Percentiles rank a stretch among this genome's conserved stretches.
These are phyloP conservation scores for Podaxis sp. DNA, from an alignment of 768 basidiomycete species.

Conservation along the genomic window DNA sequence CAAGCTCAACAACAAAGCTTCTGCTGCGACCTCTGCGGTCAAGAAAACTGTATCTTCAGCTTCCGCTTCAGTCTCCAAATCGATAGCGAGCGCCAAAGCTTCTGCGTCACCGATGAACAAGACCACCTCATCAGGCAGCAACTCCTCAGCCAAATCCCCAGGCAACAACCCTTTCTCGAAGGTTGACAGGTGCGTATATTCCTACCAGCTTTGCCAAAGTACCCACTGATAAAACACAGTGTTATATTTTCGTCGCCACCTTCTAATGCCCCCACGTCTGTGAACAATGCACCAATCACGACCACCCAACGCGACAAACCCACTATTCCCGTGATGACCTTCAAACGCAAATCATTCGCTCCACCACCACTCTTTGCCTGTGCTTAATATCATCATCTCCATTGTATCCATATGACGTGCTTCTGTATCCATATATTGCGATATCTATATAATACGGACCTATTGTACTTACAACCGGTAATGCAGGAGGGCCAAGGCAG, in stretches of 20 bases:
- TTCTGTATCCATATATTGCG: constrained; percentile 22
- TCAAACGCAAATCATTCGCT: constrained; percentile 47
- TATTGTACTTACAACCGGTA: constrained; percentile 22
- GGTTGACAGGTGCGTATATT: constrained; percentile 63
- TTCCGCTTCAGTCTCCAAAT: constrained; percentile 28
- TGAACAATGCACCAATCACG: constrained; percentile 16
- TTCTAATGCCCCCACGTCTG: constrained; percentile 18
- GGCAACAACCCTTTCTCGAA: constrained; percentile 40
- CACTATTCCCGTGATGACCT: constrained; percentile 38
- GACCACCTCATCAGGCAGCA: constrained; percentile 15
- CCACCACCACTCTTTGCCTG: constrained; percentile 68
- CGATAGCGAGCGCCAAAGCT: constrained; percentile 27
- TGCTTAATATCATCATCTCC: constrained; percentile 48
- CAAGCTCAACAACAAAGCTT: constrained; percentile 37
- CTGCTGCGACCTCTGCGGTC: constrained; percentile 30
- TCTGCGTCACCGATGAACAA: constrained; percentile 21
- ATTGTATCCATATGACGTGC: constrained; percentile 24
- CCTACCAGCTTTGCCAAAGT: constrained; percentile 33
- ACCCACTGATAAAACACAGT: constrained; percentile 71
- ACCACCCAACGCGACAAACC: constrained; percentile 21
- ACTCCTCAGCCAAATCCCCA: constrained; percentile 21
- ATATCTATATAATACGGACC: constrained; percentile 16
- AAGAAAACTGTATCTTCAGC: constrained; percentile 15
- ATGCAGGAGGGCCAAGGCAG: constrained; percentile 69
- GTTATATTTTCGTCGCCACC: constrained; percentile 26